Evolutionary conservation across 2,329 filamentous ascomycete genomes (phyloP), one percentile per base, ranked within the genome.

Genomic region (Microdochium bolleyi): DNA sequence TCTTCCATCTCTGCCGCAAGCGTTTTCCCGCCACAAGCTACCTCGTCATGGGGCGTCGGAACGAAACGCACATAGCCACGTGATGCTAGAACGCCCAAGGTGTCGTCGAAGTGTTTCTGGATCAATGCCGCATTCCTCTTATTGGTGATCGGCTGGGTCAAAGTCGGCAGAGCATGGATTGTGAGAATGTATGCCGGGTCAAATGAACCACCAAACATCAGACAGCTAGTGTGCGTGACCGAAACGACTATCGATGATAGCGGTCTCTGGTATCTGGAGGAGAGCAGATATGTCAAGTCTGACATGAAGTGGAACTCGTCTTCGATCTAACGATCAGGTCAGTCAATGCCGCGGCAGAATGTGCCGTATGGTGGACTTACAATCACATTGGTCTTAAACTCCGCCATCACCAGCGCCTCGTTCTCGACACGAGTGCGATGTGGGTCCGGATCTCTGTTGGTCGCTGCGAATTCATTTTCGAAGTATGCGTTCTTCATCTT

Each of bases 181-280:
- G 82, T 86, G 62, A 95, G 74, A 55, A 85, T 79, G 64, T 96
- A 96, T 21, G 89, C 88, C 3, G 89, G 87, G 50, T 91, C 86
- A 57, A 89, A 87, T 4, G 83, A 84, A 34, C 85, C 87, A 2
- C 82, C 87, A 55, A 92, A 85, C 52, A 89, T 74, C 60, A 96
- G 80, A 62, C 86, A 88, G 14, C 82, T 79, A 24, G 86, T 84
- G 62, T 94, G 88, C 44, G 87, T 80, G n/a, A 95, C 72, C 2
- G 82, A 85, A 49, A 95, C 81, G 63, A 88, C 81, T 54, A 95
- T 84, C 9, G 84, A 87, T 2, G 83, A 81, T 53, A 89, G 78
- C 2, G 88, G 83, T 25, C 88, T 82, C 55, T 87, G 83, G 64
- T 91, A 96, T 49, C 89, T 82, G 55, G 81, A 78, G 1, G 89